A percentile compares a stretch with the other conserved stretches of the same genome.
These are phyloP conservation scores for Diaporthe ilicicola DNA, from an alignment of 2,329 filamentous ascomycete genomes.

Conservation along the genomic window DNA sequence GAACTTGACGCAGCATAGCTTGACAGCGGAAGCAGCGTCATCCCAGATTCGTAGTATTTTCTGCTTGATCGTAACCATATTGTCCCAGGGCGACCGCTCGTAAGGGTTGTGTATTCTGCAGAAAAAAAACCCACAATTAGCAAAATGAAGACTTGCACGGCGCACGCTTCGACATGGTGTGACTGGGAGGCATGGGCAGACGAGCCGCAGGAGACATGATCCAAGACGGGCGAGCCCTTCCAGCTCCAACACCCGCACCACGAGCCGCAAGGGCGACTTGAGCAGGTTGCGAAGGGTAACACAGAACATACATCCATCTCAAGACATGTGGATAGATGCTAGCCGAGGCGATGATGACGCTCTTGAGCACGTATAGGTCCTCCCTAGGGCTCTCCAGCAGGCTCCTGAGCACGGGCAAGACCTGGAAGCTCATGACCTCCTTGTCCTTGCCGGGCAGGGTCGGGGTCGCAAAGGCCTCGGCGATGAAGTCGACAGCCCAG, in stretches of 20 bases:
- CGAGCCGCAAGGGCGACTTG: conserved; percentile 21
- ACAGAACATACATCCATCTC: conserved; percentile 96
- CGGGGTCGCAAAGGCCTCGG: conserved; percentile 96
- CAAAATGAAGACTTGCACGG: background rate
- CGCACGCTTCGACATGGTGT: background rate
- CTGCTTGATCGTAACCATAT: conserved; percentile 87
- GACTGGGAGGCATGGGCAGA: conserved; percentile 39
- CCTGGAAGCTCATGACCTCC: conserved; percentile 78
- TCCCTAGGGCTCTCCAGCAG: conserved; percentile 77
- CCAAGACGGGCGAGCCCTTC: conserved; percentile 29
- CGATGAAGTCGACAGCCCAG: conserved; percentile 97
- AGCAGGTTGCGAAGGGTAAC: conserved; percentile 50
- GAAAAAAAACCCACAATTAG: conserved; percentile 25
- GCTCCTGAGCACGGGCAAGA: conserved; percentile 78
- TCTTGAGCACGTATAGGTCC: conserved; percentile 83
- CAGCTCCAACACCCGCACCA: conserved; percentile 35
- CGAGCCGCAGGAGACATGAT: background rate
- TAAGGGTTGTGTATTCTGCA: conserved; percentile 85
- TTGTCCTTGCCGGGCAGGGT: conserved; percentile 80
- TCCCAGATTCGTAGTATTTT: conserved; percentile 92
- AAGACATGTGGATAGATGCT: conserved; percentile 94
- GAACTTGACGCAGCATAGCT: conserved; percentile 97
- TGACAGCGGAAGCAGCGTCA: conserved; percentile 75
- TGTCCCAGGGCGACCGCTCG: conserved; percentile 84
- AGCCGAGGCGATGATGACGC: conserved; percentile 85